Conservation (phyloP, 345 rosid species). For the Microcos paniculata region DNA sequence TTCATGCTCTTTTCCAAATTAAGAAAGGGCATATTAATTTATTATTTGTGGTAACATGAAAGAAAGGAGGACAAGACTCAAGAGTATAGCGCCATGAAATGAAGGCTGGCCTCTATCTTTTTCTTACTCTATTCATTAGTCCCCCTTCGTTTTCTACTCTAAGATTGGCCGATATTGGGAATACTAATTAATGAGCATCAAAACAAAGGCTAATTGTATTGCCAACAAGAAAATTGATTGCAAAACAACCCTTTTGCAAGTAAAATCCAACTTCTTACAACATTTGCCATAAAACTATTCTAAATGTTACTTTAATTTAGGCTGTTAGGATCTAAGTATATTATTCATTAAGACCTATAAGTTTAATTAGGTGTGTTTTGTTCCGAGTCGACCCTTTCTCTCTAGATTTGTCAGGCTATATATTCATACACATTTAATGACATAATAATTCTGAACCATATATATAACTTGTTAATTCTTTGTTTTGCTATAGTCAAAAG, state of each 20-base stretch:
- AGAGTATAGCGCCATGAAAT: constrained; percentile 3
- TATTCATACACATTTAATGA: no score
- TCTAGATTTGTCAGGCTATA: no score
- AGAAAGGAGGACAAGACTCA: neutral
- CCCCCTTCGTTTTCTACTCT: neutral
- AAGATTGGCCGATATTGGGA: neutral
- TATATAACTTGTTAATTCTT: neutral
- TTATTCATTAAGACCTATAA: neutral
- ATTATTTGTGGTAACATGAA: neutral
- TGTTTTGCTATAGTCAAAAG: neutral
- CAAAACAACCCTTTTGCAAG: neutral
- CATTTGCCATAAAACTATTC: neutral
- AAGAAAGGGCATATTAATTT: neutral
- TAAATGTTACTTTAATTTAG: neutral
- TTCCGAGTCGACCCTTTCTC: no score
- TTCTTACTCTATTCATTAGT: neutral
- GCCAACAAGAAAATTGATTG: neutral
- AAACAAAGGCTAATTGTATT: neutral
- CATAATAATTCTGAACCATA: no score
- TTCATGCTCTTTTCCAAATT: neutral
- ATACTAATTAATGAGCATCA: neutral
- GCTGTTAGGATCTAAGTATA: neutral
- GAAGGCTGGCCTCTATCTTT: neutral
- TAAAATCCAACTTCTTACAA: neutral
- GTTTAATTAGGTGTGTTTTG: neutral